Percentiles rank a stretch among this genome's conserved stretches.
Conservation (phyloP, 768 basidiomycete species). For the Leucocoprinus birnbaumii region DNA sequence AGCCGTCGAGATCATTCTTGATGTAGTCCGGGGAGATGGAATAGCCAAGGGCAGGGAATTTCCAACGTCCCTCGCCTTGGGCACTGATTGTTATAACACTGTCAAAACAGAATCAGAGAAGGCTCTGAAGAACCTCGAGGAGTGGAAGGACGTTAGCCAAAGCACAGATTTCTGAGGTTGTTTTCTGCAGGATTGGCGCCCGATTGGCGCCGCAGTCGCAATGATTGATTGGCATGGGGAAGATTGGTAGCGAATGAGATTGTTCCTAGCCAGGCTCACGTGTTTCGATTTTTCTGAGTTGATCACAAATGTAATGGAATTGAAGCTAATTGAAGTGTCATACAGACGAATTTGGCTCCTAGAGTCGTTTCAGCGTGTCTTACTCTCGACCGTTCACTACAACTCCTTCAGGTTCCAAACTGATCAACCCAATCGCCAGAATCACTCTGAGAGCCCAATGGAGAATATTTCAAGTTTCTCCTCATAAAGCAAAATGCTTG, state of each 20-base stretch:
- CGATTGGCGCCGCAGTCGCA: too few species aligned
- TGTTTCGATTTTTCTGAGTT: neutral
- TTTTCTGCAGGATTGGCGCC: too few species aligned
- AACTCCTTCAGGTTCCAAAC: too few species aligned
- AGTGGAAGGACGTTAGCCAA: conserved; percentile 28
- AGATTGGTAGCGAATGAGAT: too few species aligned
- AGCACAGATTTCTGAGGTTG: conserved; percentile 19
- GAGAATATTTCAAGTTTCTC: too few species aligned
- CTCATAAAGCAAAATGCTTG: too few species aligned
- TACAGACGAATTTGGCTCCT: neutral
- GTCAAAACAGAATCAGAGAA: conserved; percentile 19
- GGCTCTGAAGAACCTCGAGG: conserved; percentile 20
- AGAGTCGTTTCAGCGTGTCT: neutral
- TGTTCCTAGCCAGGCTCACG: neutral
- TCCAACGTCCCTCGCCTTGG: conserved; percentile 24
- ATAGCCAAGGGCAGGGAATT: conserved; percentile 27
- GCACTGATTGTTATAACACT: conserved; percentile 25
- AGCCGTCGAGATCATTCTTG: conserved; percentile 30
- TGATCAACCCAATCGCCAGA: too few species aligned
- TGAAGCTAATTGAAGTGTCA: too few species aligned
- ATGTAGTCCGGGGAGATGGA: conserved; percentile 29
- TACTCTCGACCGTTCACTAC: too few species aligned
- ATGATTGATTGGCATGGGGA: too few species aligned
- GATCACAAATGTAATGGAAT: neutral
- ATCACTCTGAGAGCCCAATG: too few species aligned